phyloP scores from a whole-genome alignment of 1,284 basidiomycete species.

The Chalciporus sp. region DNA sequence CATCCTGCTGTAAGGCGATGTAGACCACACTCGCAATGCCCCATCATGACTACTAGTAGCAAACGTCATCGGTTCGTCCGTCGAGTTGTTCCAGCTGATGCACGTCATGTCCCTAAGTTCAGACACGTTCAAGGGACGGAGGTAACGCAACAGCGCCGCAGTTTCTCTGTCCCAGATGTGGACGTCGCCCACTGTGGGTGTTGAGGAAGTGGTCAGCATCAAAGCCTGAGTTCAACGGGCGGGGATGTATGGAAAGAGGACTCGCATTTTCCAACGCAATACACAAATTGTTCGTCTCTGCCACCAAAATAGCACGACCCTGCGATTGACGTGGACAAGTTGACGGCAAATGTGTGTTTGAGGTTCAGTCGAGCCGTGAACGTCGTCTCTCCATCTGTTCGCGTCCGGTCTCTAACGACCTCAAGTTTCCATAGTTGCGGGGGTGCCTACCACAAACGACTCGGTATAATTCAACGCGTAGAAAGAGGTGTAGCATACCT shows the following conservation, averaged over 20 bases:
- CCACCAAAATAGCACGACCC: conserved; percentile 71
- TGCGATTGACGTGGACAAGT: conserved; percentile 59
- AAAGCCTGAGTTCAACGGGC: conserved; percentile 4
- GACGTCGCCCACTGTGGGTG: conserved; percentile 62
- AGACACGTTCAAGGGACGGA: conserved; percentile 55
- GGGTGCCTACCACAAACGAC: conserved; percentile 48
- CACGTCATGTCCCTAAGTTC: conserved; percentile 60
- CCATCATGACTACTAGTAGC: conserved; percentile 73
- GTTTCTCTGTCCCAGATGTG: conserved; percentile 78
- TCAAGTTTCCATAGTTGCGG: conserved; percentile 76
- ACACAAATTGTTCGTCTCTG: conserved; percentile 64
- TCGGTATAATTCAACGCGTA: too few relatives aligned
- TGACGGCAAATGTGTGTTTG: conserved; percentile 63
- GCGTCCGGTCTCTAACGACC: conserved; percentile 49
- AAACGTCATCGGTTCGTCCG: conserved; percentile 67
- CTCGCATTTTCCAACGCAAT: conserved; percentile 70
- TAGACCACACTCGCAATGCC: conserved; percentile 64
- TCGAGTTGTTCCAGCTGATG: conserved; percentile 68
- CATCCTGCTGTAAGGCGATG: not conserved
- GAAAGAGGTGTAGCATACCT: conserved; percentile 39
- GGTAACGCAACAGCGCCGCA: conserved; percentile 59
- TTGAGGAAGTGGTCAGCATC: conserved; percentile 1
- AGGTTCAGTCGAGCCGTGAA: conserved; percentile 46
- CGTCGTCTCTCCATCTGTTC: conserved; percentile 37
- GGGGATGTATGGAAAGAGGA: not conserved